Base-by-base conservation (phyloP, 2,329 filamentous ascomycete genomes). In the Aspergillus fructus region DNA sequence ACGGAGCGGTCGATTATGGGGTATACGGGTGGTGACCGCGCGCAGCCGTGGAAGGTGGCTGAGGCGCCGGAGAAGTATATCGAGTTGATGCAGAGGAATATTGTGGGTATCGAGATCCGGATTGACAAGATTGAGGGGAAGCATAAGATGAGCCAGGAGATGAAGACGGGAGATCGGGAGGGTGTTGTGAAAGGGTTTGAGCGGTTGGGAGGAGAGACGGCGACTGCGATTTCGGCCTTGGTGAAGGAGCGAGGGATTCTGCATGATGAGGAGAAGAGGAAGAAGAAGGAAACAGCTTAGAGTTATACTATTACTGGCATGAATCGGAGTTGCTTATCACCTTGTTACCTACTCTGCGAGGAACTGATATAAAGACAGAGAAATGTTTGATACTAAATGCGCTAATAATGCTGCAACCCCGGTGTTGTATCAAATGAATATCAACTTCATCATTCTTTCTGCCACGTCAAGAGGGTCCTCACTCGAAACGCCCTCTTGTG, bases 101-200 rank as follows among this genome's bases (percentile, higher is more conserved):
- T 88, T 45, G 79, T 87, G 33, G 85, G 85, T 0, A 78, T 88
- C 13, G 83, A 88, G 66, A 83, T 89, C 42, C 69, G 73, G 42
- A 79, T 88, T 55, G 77, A 79, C 0, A 67, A 78, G 5, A 67
- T 88, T 34, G 80, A 82, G 49, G 85, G 85, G 12, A 87, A 86
- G 73, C 86, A 83, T 62, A 88, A 89, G 75, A 86, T 87, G 85
- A 87, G 83, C 61, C 85, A 88, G 71, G 85, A 88, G 65, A 76
- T 80, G 76, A 56, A 67, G 0, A 64, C 68, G 2, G 83, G 77
- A 0, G 86, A 88, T 65, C 68, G 79, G 0, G 71, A 81, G 21
- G 86, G 86, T 1, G 81, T 88, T 0, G 72, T 85, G 7, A 65
- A 80, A 3, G 86, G 86, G 0, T 87, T 89, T 59, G 71, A 73